These are phyloP conservation scores for Fomitopsis palustris DNA, from an alignment of 1,284 basidiomycete species.

Conservation along the genomic window DNA sequence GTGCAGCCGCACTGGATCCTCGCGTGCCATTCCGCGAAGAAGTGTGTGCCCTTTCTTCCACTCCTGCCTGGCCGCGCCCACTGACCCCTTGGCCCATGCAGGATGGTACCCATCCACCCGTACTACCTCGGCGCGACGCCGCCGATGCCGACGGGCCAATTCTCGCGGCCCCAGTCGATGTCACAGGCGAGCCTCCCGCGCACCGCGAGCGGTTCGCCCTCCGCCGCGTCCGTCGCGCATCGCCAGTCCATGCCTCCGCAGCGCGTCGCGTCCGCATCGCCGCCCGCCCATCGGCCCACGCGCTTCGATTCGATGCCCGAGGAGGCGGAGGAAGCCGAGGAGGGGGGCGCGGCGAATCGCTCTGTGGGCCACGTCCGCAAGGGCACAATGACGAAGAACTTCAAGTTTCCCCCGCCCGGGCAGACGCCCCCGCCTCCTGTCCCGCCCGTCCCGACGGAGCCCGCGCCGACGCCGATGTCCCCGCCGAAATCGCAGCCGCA, in stretches of 20 bases:
- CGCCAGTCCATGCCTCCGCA: conserved; percentile 62
- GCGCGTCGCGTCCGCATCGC: conserved; percentile 33
- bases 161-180: conserved; percentile 69
- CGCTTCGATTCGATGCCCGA: conserved; percentile 49
- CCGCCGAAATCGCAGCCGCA: background rate
- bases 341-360: conserved; percentile 15
- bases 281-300: conserved; percentile 24
- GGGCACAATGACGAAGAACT: conserved; percentile 76
- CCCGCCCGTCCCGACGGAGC: conserved; percentile 15
- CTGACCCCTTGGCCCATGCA: conserved; percentile 27
- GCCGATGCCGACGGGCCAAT: conserved; percentile 37
- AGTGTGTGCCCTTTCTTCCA: conserved; percentile 43
- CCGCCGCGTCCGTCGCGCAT: conserved; percentile 29
- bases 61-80: background rate
- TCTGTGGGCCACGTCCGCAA: conserved; percentile 30
- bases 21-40: conserved; percentile 79
- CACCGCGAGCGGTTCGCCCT: conserved; percentile 35
- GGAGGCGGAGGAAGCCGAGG: conserved; percentile 34
- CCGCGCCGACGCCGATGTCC: conserved; percentile 6
- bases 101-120: conserved; percentile 83
- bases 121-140: conserved; percentile 76
- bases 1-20: conserved; percentile 90
- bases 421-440: conserved; percentile 22
- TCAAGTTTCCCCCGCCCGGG: conserved; percentile 62
- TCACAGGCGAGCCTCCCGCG: conserved; percentile 60